These are phyloP conservation scores for Chenopodium berlandieri DNA, from an alignment of 148 eudicot species.

Conservation along the genomic window DNA sequence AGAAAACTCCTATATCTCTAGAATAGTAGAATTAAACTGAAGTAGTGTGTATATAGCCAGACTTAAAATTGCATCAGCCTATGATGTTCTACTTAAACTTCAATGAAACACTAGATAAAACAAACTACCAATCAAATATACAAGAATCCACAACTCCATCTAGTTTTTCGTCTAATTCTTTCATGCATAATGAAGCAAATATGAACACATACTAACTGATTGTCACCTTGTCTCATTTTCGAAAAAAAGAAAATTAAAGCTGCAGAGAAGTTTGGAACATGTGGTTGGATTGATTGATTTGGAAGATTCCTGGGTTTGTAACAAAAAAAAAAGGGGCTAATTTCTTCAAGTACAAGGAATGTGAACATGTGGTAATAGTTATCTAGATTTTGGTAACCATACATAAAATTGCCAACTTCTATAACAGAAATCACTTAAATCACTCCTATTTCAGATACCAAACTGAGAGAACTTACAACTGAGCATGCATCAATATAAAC, in stretches of 20 bases:
- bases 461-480: too few relatives aligned
- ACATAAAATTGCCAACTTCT: too few relatives aligned
- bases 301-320: conserved; percentile 3
- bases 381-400: neutral
- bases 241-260: neutral
- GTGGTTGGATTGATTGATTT: conserved; percentile 5
- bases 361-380: neutral
- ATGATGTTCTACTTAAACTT: neutral
- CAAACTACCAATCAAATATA: conserved; percentile 6
- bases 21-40: neutral
- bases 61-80: neutral
- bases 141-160: conserved; percentile 27
- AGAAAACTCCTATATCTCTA: neutral
- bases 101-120: neutral
- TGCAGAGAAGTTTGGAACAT: neutral
- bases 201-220: neutral
- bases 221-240: neutral
- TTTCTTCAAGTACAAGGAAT: conserved; percentile 7
- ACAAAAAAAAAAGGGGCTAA: neutral
- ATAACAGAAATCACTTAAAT: too few relatives aligned
- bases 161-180: conserved; percentile 22
- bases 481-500: too few relatives aligned
- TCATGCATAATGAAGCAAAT: conserved; percentile 9
- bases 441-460: too few relatives aligned
- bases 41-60: neutral